Conservation (phyloP, 805 yeast genomes). For the Candida cerambycidarum region DNA sequence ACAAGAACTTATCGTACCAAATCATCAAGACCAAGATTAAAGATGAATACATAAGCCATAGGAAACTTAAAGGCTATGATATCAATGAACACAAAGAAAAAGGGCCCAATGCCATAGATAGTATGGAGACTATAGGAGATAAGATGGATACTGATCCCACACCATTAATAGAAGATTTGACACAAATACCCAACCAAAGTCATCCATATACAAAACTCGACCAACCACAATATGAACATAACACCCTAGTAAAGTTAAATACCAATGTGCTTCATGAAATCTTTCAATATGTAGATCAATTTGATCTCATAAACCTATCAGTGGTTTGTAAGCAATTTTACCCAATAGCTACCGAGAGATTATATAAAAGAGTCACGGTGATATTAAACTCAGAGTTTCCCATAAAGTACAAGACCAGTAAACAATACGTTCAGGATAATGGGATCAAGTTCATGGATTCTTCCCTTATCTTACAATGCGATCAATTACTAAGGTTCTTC, state of each 20-base stretch:
- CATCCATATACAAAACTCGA: too few relatives aligned
- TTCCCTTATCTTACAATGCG: slow-evolving; percentile 25
- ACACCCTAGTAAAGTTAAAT: too few relatives aligned
- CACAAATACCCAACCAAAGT: too few relatives aligned
- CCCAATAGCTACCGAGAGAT: slow-evolving; percentile 21
- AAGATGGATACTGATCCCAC: too few relatives aligned
- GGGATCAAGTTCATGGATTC: slow-evolving; percentile 32
- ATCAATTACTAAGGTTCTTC: slow-evolving; percentile 20
- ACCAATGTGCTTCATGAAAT: slow-evolving; percentile 10
- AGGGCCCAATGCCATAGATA: too few relatives aligned
- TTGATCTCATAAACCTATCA: slow-evolving; percentile 27
- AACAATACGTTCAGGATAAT: slow-evolving; percentile 23
- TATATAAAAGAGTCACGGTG: slow-evolving; percentile 32
- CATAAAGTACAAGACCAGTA: slow-evolving; percentile 15
- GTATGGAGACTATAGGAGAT: too few relatives aligned
- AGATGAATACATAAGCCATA: background rate
- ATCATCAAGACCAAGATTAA: background rate
- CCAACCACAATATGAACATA: too few relatives aligned
- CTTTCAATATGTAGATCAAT: slow-evolving; percentile 30
- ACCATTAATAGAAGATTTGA: too few relatives aligned
- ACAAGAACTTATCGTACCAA: background rate
- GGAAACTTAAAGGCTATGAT: too few relatives aligned
- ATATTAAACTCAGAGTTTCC: slow-evolving; percentile 30
- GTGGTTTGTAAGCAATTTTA: slow-evolving; percentile 23
- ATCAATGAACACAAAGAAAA: too few relatives aligned